phyloP scores from a whole-genome alignment of 495 filamentous ascomycete species.

The Penicillium canescens region DNA sequence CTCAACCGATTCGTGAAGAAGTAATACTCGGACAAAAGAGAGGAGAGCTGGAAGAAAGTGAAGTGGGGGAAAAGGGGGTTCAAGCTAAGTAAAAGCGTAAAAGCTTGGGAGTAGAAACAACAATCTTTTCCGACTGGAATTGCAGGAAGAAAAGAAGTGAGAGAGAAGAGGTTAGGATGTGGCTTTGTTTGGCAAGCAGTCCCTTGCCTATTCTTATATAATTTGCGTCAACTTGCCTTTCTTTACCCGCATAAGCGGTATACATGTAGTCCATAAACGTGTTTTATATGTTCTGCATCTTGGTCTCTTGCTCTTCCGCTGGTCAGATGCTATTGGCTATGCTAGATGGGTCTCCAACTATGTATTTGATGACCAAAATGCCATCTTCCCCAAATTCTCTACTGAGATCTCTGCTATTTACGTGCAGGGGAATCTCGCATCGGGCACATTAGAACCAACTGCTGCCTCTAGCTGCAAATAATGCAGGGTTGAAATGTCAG shows the following conservation, averaged over 20 bases:
- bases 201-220: neutral
- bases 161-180: neutral
- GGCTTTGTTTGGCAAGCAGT: slow-evolving; percentile 1
- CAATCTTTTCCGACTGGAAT: neutral
- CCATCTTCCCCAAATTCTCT: slow-evolving; percentile 25
- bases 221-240: too few relatives aligned
- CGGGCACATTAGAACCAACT: slow-evolving; percentile 21
- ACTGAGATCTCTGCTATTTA: slow-evolving; percentile 26
- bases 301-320: too few relatives aligned
- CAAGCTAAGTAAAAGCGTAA: neutral
- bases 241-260: too few relatives aligned
- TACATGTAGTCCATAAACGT: too few relatives aligned
- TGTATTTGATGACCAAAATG: slow-evolving; percentile 16
- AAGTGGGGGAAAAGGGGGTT: slow-evolving; percentile 6
- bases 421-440: slow-evolving; percentile 44
- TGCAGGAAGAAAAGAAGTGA: neutral
- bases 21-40: neutral
- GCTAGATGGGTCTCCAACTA: too few relatives aligned
- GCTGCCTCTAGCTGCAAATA: slow-evolving; percentile 37
- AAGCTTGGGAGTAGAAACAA: neutral
- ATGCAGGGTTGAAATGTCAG: slow-evolving; percentile 47
- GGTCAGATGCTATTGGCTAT: too few relatives aligned
- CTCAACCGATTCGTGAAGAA: slow-evolving; percentile 12
- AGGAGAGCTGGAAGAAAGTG: slow-evolving; percentile 2
- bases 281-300: too few relatives aligned